Base-by-base conservation (phyloP, 2,329 filamentous ascomycete genomes). In the Nakataea oryzae region DNA sequence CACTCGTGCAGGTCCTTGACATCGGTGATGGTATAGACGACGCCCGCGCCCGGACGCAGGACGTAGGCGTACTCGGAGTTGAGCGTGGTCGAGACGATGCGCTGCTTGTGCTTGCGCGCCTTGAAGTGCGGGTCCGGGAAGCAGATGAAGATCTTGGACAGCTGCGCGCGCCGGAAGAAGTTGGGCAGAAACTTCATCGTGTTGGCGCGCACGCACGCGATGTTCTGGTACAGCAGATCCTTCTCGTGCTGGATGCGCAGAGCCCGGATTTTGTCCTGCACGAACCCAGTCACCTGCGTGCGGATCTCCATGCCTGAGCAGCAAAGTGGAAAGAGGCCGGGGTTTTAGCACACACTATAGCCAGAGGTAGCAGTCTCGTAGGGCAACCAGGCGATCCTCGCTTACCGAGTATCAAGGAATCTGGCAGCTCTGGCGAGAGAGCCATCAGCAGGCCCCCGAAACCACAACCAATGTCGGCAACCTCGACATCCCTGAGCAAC, bases 181-280 rank as follows among this genome's bases (percentile, higher is more conserved):
- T 99, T 97, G 65, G 96, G 93, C n/a, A 99, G 80, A 75, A 97
- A 99, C 74, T 99, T 99, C 95, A 99, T 99, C 6, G 91, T 91
- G 78, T 99, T 99, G 67, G 91, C 90, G 65, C 95, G 88, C 58
- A 99, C 79, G 71, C 91, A 96, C 41, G 89, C 87, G 61, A 93
- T 88, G 73, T 99, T 99, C 71, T 96, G 88, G 74, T 91, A 97
- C 58, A 78, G 74, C 60, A 76, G 74, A 3, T 30, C 59, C 1
- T 34, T 29, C 30, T 32, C 54, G 66, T 84, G 82, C 70, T 93
- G 87, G 14, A 79, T 77, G 4, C 95, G 86, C 24, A 97, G 81
- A 5, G 93, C 93, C 67, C 85, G 85, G 72, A 96, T 90, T 70
- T 92, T 88, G 67, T 96, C 90, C 73, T 91, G 86, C 4, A 99